phyloP scores from a whole-genome alignment of 2,329 filamentous ascomycete genomes.

The Sporothrix mexicana region DNA sequence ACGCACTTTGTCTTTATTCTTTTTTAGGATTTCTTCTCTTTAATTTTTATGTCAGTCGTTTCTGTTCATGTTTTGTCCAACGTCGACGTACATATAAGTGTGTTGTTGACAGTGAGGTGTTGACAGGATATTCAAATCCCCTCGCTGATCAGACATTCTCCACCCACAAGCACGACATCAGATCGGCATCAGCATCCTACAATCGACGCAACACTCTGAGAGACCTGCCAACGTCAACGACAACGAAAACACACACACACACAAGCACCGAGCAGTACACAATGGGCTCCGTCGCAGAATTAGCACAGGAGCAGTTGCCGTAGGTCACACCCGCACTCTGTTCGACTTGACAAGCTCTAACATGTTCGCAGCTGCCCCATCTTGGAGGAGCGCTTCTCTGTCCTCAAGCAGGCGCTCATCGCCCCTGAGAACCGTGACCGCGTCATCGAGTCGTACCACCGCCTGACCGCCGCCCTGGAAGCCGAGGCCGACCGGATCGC shows the following conservation, averaged over 20 bases:
- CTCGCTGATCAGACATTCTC: not conserved
- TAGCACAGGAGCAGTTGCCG: conserved; percentile 12
- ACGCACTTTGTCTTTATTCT: too few species aligned
- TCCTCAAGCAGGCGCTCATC: conserved; percentile 13
- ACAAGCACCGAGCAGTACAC: not conserved
- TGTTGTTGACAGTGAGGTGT: not conserved
- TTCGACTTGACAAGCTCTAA: not conserved
- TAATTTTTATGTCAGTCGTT: not conserved
- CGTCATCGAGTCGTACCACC: conserved; percentile 16
- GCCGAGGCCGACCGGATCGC: not conserved
- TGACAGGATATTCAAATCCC: not conserved
- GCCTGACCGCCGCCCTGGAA: not conserved
- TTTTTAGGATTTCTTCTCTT: not conserved
- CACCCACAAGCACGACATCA: conserved; percentile 6
- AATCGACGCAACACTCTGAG: too few species aligned
- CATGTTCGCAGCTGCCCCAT: not conserved
- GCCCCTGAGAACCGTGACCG: not conserved
- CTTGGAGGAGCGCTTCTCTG: conserved; percentile 12
- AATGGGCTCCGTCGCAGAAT: conserved; percentile 2
- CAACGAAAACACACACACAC: not conserved
- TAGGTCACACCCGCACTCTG: not conserved
- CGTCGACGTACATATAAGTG: not conserved
- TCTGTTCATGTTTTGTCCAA: not conserved
- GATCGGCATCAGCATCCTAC: too few species aligned
- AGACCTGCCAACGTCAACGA: not conserved